Conservation (phyloP, 2,329 filamentous ascomycete species). For the Apiospora kogelbergensis region DNA sequence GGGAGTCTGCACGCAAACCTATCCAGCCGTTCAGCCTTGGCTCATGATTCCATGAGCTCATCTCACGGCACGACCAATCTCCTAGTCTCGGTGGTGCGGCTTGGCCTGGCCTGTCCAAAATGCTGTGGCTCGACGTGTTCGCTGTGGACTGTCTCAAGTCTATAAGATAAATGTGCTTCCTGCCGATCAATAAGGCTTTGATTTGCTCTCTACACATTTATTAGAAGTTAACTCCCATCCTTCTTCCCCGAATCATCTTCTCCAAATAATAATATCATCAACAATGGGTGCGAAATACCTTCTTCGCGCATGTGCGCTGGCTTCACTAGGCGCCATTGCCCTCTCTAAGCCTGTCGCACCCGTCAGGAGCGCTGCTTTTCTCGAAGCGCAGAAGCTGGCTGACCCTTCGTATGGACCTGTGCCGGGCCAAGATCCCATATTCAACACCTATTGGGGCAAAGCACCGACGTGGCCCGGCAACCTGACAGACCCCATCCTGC, state of each 20-base stretch:
- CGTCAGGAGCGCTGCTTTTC: not conserved
- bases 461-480: conserved; percentile 37
- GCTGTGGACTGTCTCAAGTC: not conserved
- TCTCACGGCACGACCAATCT: not conserved
- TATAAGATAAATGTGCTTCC: not conserved
- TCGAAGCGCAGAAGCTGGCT: conserved; percentile 21
- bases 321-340: conserved; percentile 22
- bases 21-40: not conserved
- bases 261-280: not conserved
- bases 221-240: not conserved
- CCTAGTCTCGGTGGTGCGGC: not conserved
- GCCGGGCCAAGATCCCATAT: conserved; percentile 32
- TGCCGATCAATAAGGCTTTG: not conserved
- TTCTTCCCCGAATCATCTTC: not conserved
- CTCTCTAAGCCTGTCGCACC: not conserved
- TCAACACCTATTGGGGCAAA: conserved; percentile 33
- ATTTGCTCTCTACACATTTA: not conserved
- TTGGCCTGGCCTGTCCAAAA: not conserved
- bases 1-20: not conserved
- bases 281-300: conserved; percentile 40
- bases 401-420: conserved; percentile 31
- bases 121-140: not conserved
- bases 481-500: conserved; percentile 31
- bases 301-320: conserved; percentile 59
- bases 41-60: not conserved